Conservation (phyloP, 306 rosid species). For the Prunus padus region DNA sequence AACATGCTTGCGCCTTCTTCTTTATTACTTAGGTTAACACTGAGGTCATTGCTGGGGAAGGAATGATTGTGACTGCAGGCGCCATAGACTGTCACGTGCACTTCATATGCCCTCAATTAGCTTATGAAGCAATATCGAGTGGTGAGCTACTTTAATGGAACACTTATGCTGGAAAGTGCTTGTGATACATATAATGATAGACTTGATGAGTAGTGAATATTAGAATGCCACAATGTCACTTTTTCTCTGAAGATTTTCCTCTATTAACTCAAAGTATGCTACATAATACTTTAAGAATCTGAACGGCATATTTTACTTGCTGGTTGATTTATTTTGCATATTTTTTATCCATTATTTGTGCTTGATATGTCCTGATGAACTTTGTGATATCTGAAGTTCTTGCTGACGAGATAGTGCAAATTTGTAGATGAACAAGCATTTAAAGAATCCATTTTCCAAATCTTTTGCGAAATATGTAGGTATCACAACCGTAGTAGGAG, state of each 20-base stretch:
- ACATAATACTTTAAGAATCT: background rate
- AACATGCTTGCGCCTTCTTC: slow-evolving; percentile 14
- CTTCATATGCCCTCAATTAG: slow-evolving; percentile 90
- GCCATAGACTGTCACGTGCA: slow-evolving; percentile 95
- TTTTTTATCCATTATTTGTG: background rate
- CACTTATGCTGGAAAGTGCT: slow-evolving; percentile 21
- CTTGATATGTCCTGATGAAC: background rate
- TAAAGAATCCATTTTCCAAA: slow-evolving; percentile 15
- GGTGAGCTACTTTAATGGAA: slow-evolving; percentile 47
- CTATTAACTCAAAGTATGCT: background rate
- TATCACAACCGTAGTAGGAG: slow-evolving; percentile 84
- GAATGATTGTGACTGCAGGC: slow-evolving; percentile 84
- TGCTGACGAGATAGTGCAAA: background rate
- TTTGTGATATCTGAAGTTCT: background rate
- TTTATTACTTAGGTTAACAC: slow-evolving; percentile 64
- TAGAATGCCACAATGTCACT: no score
- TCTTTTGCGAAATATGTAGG: slow-evolving; percentile 47
- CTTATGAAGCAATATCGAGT: slow-evolving; percentile 72
- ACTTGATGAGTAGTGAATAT: background rate
- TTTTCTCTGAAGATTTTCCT: background rate
- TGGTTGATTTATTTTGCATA: background rate
- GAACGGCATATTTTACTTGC: background rate
- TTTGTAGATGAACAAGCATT: slow-evolving; percentile 2
- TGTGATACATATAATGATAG: background rate
- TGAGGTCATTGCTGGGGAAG: slow-evolving; percentile 92